A percentile compares a stretch with the other conserved stretches of the same genome.
Conservation (phyloP, 768 basidiomycete genomes). For the Boletus subcaerulescens region DNA sequence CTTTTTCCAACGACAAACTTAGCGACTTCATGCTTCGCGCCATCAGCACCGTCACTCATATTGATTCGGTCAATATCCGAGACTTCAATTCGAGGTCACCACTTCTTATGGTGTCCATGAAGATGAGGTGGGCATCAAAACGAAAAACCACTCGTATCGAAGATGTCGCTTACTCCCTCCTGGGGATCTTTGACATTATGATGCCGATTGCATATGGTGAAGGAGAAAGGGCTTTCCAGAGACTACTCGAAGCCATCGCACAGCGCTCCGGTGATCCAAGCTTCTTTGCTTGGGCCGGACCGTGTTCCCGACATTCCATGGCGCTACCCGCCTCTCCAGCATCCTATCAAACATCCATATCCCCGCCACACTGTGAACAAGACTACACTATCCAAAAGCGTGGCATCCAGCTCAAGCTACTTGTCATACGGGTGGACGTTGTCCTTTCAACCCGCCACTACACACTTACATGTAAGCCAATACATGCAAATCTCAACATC, state of each 20-base stretch:
- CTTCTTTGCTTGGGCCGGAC: conserved; percentile 13
- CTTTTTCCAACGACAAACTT: conserved; percentile 11
- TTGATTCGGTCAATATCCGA: neutral
- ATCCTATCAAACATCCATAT: neutral
- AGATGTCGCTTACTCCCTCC: conserved; percentile 8
- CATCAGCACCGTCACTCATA: conserved; percentile 3
- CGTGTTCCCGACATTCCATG: conserved; percentile 4
- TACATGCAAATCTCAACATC: neutral
- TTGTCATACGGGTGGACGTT: conserved; percentile 1
- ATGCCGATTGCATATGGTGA: conserved; percentile 12
- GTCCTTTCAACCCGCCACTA: neutral
- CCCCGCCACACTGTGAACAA: neutral
- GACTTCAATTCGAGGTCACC: conserved; percentile 2
- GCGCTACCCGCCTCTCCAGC: conserved; percentile 12
- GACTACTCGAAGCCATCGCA: conserved; percentile 12
- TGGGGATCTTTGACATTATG: conserved; percentile 12
- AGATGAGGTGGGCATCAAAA: conserved; percentile 16
- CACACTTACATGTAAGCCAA: neutral
- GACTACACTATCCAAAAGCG: conserved; percentile 9
- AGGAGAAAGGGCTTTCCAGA: conserved; percentile 10
- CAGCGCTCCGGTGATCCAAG: conserved; percentile 10
- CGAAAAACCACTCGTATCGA: conserved; percentile 11
- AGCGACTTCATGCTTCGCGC: conserved; percentile 1
- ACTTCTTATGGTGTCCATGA: conserved; percentile 5
- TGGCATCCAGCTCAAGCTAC: conserved; percentile 9